Evolutionary conservation across 2,329 filamentous ascomycete species (phyloP).

Genomic region (Didymella glomerata): DNA sequence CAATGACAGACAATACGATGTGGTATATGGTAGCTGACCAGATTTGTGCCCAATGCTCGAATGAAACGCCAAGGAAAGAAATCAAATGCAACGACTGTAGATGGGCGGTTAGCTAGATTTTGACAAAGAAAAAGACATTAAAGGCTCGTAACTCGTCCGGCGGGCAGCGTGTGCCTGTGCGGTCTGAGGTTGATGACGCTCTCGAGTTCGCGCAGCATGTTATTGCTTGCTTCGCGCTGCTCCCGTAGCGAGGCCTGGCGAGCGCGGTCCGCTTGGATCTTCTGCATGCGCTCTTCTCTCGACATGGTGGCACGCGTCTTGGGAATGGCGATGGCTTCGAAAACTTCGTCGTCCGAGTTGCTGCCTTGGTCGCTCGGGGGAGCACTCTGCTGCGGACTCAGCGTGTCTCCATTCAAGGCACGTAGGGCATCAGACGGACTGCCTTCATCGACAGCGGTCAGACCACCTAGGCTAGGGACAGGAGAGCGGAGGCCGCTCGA

Average conservation of each 20-base stretch:
- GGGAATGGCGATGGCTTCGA: slow-evolving; percentile 86
- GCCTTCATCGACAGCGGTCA: slow-evolving; percentile 63
- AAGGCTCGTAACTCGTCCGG: slow-evolving; percentile 46
- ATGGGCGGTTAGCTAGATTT: slow-evolving; percentile 3
- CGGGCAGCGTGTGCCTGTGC: slow-evolving; percentile 34
- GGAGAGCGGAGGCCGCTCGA: slow-evolving; percentile 59
- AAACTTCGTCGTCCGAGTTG: slow-evolving; percentile 76
- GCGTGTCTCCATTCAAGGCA: slow-evolving; percentile 76
- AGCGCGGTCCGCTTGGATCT: slow-evolving; percentile 86
- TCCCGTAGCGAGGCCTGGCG: slow-evolving; percentile 75
- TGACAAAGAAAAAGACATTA: slow-evolving; percentile 28
- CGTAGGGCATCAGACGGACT: slow-evolving; percentile 74
- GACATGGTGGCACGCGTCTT: slow-evolving; percentile 73
- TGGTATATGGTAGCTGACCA: slow-evolving; percentile 16
- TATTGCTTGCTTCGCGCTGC: slow-evolving; percentile 80
- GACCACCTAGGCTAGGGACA: slow-evolving; percentile 68
- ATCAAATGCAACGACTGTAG: not conserved
- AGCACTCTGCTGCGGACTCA: slow-evolving; percentile 53
- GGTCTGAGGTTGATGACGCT: slow-evolving; percentile 72
- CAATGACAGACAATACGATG: slow-evolving; percentile 6
- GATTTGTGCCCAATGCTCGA: slow-evolving; percentile 4
- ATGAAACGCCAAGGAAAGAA: slow-evolving; percentile 6
- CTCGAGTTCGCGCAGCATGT: slow-evolving; percentile 92
- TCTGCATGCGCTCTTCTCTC: slow-evolving; percentile 84
- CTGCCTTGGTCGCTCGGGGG: slow-evolving; percentile 59